These are phyloP conservation scores for Solanum dulcamara DNA, from an alignment of 257 asterid species.

Conservation along the genomic window DNA sequence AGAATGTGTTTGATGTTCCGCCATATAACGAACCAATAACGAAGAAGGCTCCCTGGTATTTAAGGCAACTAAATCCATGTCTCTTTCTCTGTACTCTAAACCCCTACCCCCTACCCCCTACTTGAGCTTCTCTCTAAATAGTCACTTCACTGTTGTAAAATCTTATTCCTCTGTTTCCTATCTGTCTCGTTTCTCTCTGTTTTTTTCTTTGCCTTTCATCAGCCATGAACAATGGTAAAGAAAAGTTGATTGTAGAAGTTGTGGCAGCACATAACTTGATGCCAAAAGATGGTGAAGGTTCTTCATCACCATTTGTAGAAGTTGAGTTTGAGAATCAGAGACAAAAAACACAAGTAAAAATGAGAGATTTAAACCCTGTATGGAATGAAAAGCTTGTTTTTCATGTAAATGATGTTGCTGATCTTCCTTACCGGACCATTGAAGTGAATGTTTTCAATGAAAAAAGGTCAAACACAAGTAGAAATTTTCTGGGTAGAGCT, in stretches of 20 bases:
- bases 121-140: background rate
- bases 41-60: background rate
- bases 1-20: background rate
- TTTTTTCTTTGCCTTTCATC: background rate
- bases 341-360: constrained; percentile 49
- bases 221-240: constrained; percentile 46
- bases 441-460: constrained; percentile 79
- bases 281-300: constrained; percentile 95
- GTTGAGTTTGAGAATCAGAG: constrained; percentile 71
- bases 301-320: constrained; percentile 81
- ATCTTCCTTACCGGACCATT: constrained; percentile 70
- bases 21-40: background rate
- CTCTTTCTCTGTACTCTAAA: background rate
- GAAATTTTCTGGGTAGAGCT: constrained; percentile 70
- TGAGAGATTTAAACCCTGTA: constrained; percentile 66
- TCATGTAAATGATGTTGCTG: constrained; percentile 54
- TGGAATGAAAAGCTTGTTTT: constrained; percentile 87
- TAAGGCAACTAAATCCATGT: background rate
- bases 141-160: constrained; percentile 1
- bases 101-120: background rate
- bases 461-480: constrained; percentile 48
- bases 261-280: constrained; percentile 86
- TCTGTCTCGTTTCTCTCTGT: background rate
- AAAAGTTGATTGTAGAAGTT: constrained; percentile 81
- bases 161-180: background rate